A percentile compares a stretch with the other conserved stretches of the same genome.
phyloP scores from a whole-genome alignment of 257 asterid species.

The Hygrophila difformis region DNA sequence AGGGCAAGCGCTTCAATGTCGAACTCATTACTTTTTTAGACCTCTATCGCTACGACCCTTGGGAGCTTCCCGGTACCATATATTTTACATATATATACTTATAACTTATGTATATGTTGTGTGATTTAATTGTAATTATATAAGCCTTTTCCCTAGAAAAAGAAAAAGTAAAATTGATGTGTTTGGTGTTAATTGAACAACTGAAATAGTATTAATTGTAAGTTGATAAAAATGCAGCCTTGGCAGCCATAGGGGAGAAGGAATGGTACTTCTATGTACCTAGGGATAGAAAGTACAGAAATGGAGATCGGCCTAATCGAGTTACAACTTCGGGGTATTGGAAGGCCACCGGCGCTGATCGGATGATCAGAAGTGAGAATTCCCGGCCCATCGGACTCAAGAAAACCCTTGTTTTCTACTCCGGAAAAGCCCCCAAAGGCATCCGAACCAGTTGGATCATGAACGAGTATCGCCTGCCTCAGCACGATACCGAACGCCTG shows the following conservation, averaged over 20 bases:
- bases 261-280: slow-evolving; percentile 98
- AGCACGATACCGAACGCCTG: slow-evolving; percentile 72
- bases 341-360: slow-evolving; percentile 98
- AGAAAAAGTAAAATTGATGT: no score
- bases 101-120: no score
- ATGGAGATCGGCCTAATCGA: slow-evolving; percentile 93
- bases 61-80: slow-evolving; percentile 93
- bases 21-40: slow-evolving; percentile 89
- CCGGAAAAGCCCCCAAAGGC: slow-evolving; percentile 98
- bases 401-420: slow-evolving; percentile 96
- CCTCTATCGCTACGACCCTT: slow-evolving; percentile 97
- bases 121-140: no score
- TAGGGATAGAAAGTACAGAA: slow-evolving; percentile 80
- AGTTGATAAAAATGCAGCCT: slow-evolving; percentile 25
- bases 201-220: not conserved
- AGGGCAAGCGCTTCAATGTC: slow-evolving; percentile 94
- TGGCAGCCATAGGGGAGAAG: slow-evolving; percentile 98
- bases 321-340: slow-evolving; percentile 97
- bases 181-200: no score
- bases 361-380: slow-evolving; percentile 72
- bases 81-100: no score
- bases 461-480: slow-evolving; percentile 91
- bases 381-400: slow-evolving; percentile 68
- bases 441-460: slow-evolving; percentile 90
- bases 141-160: no score